phyloP scores from a whole-genome alignment of 768 basidiomycete species.

The Auricularia sp. region DNA sequence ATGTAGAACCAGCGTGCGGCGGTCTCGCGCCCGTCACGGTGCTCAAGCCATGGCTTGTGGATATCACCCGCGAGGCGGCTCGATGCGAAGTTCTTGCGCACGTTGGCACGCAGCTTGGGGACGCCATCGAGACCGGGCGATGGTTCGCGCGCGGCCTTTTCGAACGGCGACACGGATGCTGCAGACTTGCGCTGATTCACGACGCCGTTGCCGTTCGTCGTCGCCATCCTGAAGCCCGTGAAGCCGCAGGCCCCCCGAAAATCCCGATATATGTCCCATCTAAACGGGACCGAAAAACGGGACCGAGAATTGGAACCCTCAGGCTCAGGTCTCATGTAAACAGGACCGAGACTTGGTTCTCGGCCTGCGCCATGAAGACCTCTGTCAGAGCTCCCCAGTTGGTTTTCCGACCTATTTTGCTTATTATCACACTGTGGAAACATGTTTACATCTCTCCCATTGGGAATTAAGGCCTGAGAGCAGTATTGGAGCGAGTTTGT shows the following conservation, averaged over 20 bases:
- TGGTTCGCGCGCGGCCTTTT: background rate
- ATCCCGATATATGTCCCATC: too few species aligned
- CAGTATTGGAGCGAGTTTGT: too few species aligned
- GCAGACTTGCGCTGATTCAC: background rate
- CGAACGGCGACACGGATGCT: background rate
- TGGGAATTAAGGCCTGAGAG: too few species aligned
- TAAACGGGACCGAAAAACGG: too few species aligned
- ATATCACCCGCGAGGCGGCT: background rate
- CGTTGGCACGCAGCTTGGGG: background rate
- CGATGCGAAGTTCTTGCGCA: background rate
- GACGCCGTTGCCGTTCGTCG: background rate
- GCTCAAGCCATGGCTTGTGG: background rate
- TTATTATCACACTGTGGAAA: too few species aligned
- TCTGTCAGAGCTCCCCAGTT: too few species aligned
- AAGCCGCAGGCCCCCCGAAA: background rate
- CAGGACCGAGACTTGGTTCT: too few species aligned
- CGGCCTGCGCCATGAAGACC: too few species aligned
- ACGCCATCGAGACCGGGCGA: background rate
- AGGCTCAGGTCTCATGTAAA: too few species aligned
- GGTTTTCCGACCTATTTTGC: too few species aligned
- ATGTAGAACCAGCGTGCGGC: background rate
- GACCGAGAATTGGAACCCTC: too few species aligned
- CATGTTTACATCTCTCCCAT: too few species aligned
- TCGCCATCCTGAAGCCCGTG: background rate
- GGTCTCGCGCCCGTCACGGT: background rate